These are phyloP conservation scores for Pseudogymnoascus verrucosus DNA, from an alignment of 2,329 filamentous ascomycete species.

Conservation along the genomic window DNA sequence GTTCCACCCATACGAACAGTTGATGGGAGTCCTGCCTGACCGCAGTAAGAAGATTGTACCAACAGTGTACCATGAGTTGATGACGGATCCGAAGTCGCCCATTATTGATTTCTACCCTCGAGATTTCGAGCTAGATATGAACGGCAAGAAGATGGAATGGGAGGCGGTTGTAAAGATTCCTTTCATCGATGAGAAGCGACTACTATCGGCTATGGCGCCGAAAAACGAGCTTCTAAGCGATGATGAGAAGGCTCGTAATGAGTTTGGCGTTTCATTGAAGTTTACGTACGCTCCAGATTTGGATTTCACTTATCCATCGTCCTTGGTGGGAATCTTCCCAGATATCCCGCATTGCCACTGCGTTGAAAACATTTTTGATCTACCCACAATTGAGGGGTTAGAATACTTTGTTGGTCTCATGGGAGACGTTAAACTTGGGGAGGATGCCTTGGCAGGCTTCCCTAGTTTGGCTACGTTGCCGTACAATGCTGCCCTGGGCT, in stretches of 20 bases:
- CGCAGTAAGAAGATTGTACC: constrained; percentile 97
- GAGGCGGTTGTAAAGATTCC: constrained; percentile 98
- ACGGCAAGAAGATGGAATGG: constrained; percentile 99
- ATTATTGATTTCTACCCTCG: constrained; percentile 98
- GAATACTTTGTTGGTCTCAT: constrained; percentile 79
- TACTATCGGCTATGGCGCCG: constrained; percentile 78
- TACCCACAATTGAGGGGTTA: constrained; percentile 84
- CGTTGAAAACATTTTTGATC: constrained; percentile 91
- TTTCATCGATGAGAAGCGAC: constrained; percentile 87
- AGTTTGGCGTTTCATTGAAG: constrained; percentile 85
- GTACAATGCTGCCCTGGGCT: constrained; percentile 72
- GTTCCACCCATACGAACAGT: constrained; percentile 88
- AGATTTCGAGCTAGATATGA: constrained; percentile 98
- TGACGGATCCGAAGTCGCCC: constrained; percentile 83
- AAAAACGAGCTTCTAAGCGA: constrained; percentile 70
- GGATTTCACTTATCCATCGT: constrained; percentile 79
- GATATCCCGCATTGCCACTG: constrained; percentile 82
- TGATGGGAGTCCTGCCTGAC: constrained; percentile 97
- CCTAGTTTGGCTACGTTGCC: constrained; percentile 81
- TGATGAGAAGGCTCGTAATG: constrained; percentile 75
- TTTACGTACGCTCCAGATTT: constrained; percentile 76
- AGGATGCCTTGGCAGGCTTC: constrained; percentile 83
- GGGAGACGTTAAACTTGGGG: constrained; percentile 73
- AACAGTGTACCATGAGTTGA: constrained; percentile 75
- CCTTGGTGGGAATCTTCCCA: constrained; percentile 81